Evolutionary conservation across 129 eudicot genomes (phyloP), one percentile per base, ranked within the genome.

Genomic region (Oenanthe sinensis): DNA sequence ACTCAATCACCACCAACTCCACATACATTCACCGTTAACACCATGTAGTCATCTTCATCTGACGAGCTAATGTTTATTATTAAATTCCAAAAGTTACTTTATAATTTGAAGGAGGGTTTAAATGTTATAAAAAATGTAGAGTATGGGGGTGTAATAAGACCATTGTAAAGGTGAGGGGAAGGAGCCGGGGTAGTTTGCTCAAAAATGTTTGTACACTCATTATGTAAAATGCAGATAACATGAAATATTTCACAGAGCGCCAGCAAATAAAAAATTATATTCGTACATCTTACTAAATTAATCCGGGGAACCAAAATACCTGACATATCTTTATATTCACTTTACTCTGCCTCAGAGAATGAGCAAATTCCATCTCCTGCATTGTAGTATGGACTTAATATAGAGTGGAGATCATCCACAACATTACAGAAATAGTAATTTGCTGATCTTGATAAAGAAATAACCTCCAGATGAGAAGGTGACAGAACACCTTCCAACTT

Each of bases 301-400:
- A 43, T 12, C n/a, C 20, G 8, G 10, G 15, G 46, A 19, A 79
- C 79, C 68, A 74, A 48, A 62, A 85, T 75, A 93, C 98, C 94
- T 93, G 97, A 78, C 99, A 95, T 62, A 95, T 91, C 82, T 91
- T 95, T 80, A 95, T 92, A 82, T 83, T 91, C 81, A 87, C 99
- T 90, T 95, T 95, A 86, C 91, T 91, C 88, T 90, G 96, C 89
- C 99, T 91, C 68, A 95, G 74, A 19, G 99, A 78, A 88, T 95
- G 99, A 63, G 99, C 99, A 87, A 95, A 95, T 80, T 95, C 99
- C 99, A 95, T 95, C 85, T 95, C 99, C 97, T 93, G 77, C 68
- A 85, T 39, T 75, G 28, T 42, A 63, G 47, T 42, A 74, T 78
- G 40, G 73, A 62, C 39, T 71, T 28, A 58, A 75, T 47, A 42